Base-by-base conservation (phyloP, 495 filamentous ascomycete species). In the Penicillium soppii region DNA sequence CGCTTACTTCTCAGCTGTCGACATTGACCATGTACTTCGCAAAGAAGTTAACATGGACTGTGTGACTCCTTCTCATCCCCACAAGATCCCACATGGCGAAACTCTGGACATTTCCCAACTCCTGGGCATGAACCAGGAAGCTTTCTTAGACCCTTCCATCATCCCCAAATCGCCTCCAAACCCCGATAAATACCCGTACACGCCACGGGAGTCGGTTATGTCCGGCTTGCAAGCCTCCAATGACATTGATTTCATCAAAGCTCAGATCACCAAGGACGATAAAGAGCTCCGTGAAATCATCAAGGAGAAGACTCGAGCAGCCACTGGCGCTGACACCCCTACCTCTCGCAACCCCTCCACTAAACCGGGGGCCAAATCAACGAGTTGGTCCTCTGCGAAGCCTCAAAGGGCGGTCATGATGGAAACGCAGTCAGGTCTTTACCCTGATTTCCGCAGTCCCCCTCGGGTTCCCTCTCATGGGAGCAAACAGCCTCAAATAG, bases 11-110 rank as follows among this genome's bases (percentile, higher is more conserved):
- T 95, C 89, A 2, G 91, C 94, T 1, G 83, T 98, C 16, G 94
- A 98, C 59, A 89, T 98, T 54, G 94, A 98, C 62, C 81, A 85
- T 50, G 91, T 98, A 7, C 79, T 98, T 13, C 86, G 94, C 29
- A 98, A 98, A 65, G 94, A 98, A 62, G 95, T 98, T 16, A 85
- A 97, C 63, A 95, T 98, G 90, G 88, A 96, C 61, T 98, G 94
- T 65, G 67, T 96, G 40, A 98, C 94, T 1, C 94, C 95, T 7
- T 91, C 87, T 32, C 88, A 97, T 61, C 83, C 81, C 0, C 68
- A 78, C 20, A 80, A 82, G 30, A 97, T 98, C 42, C 82, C 89
- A 0, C 88, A 84, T 7, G 94, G 94, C 25, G 91, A 97, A 71
- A 88, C 80, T 47, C 59, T 97, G 17, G 89, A 91, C 62, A 96